Conservation (phyloP, 768 basidiomycete genomes). For the Boletus sensibilis region DNA sequence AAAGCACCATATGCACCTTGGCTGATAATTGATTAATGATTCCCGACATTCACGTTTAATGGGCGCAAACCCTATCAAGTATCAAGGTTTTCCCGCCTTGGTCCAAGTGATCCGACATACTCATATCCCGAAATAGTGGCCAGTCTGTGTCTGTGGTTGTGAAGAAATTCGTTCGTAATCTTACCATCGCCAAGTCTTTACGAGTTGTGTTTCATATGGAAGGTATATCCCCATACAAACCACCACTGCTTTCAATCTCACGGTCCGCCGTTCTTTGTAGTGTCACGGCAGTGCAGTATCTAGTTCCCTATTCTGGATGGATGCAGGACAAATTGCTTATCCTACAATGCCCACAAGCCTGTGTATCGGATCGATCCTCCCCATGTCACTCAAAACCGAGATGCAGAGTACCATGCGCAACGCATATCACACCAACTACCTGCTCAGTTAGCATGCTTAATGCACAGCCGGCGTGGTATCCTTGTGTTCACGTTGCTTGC, state of each 20-base stretch:
- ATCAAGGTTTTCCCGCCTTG: background rate
- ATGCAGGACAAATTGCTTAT: slow-evolving; percentile 1
- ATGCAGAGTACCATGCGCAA: background rate
- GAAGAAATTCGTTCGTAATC: background rate
- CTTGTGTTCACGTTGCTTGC: background rate
- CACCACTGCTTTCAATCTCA: background rate
- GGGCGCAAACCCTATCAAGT: slow-evolving; percentile 11
- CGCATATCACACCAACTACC: background rate
- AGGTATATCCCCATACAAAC: background rate
- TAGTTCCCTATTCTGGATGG: background rate
- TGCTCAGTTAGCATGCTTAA: background rate
- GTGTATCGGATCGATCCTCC: slow-evolving; percentile 1
- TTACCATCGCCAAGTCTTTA: background rate
- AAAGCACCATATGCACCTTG: background rate
- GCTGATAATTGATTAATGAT: background rate
- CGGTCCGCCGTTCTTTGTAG: background rate
- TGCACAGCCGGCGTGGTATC: background rate
- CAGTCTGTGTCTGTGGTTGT: background rate
- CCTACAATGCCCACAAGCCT: background rate
- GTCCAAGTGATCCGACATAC: slow-evolving; percentile 1
- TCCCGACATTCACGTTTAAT: slow-evolving; percentile 4
- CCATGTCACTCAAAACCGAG: background rate
- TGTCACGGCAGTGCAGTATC: background rate
- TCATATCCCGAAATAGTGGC: background rate
- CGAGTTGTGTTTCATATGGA: background rate